Base-by-base conservation (phyloP, 2,329 filamentous ascomycete species). In the Clarireedia paspali region DNA sequence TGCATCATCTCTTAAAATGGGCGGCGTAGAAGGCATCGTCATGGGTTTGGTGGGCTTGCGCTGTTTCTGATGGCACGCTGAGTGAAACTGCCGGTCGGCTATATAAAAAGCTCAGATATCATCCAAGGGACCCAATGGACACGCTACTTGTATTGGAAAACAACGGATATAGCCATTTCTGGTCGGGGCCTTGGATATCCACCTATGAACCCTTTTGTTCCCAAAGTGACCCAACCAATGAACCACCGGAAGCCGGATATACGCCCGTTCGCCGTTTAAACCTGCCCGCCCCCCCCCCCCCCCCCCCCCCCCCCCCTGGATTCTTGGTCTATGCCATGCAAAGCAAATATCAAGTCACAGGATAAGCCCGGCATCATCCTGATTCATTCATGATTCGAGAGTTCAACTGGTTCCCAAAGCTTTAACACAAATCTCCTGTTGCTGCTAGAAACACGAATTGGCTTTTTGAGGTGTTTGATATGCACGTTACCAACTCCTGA, bases 11-110 rank as follows among this genome's bases (percentile, higher is more conserved):
- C 44, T 36, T 26, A 27, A 34, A 39, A 48, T 45, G 5, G 30
- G 34, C 20, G 39, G 49, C 14, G 42, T 17, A 24, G 23, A 52
- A n/a, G 34, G 23, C 24, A 14, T 42, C 20, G n/a, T 30, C 30
- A 20, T 47, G 42, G n/a, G 47, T 53, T 34, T 34, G 30, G 10
- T 47, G 40, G 48, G 36, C 17, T 53, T 47, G 42, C 42, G 45
- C 38, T 47, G 40, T 53, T 47, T 34, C 49, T 56, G 49, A 40
- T 53, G 39, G 50, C 47, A 50, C 6, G 30, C 53, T 50, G 53
- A 38, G 14, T 50, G 53, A 45, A 55, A 55, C 53, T 55, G 39
- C 53, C 53, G 53, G 47, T 24, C 39, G 53, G 47, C 47, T 55
- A 47, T 50, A 47, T 34, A 54, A 54, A 54, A 40, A 27, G 40